Percentiles rank a stretch among this genome's conserved stretches.
These are phyloP conservation scores for Spencermartinsiella europaea DNA, from an alignment of 805 yeast species.

Conservation along the genomic window DNA sequence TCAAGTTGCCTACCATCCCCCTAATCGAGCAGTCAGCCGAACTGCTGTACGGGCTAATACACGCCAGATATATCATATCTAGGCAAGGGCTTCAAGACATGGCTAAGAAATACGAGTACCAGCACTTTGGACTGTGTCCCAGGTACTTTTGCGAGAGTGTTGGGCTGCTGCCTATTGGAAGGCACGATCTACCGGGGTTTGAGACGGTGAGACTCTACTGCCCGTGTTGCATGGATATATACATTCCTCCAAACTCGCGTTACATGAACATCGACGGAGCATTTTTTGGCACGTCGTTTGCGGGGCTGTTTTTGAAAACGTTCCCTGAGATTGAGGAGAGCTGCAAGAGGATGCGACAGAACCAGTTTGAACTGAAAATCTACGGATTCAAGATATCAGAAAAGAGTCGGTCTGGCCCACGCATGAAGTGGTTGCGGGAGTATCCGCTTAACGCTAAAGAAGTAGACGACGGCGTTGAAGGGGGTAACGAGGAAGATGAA, in stretches of 20 bases:
- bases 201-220: constrained; percentile 91
- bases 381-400: constrained; percentile 86
- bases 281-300: constrained; percentile 92
- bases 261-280: constrained; percentile 93
- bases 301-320: constrained; percentile 85
- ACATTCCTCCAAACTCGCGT: constrained; percentile 81
- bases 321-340: constrained; percentile 76
- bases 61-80: constrained; percentile 83
- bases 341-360: constrained; percentile 16
- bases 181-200: constrained; percentile 83
- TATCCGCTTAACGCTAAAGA: constrained; percentile 62
- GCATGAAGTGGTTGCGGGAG: constrained; percentile 92
- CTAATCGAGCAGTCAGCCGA: constrained; percentile 87
- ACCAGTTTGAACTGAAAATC: constrained; percentile 56
- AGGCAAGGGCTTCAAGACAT: constrained; percentile 79
- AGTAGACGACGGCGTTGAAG: constrained; percentile 23
- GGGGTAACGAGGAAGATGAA: constrained; percentile 5
- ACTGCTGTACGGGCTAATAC: constrained; percentile 86
- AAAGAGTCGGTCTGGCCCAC: constrained; percentile 72
- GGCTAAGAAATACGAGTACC: constrained; percentile 88
- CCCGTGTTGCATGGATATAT: constrained; percentile 90
- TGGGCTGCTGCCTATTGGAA: constrained; percentile 86
- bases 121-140: constrained; percentile 89
- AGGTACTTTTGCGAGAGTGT: constrained; percentile 84
- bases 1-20: constrained; percentile 63